Evolutionary conservation across 345 rosid genomes (phyloP).

Genomic region (Sisymbrium altissimum): DNA sequence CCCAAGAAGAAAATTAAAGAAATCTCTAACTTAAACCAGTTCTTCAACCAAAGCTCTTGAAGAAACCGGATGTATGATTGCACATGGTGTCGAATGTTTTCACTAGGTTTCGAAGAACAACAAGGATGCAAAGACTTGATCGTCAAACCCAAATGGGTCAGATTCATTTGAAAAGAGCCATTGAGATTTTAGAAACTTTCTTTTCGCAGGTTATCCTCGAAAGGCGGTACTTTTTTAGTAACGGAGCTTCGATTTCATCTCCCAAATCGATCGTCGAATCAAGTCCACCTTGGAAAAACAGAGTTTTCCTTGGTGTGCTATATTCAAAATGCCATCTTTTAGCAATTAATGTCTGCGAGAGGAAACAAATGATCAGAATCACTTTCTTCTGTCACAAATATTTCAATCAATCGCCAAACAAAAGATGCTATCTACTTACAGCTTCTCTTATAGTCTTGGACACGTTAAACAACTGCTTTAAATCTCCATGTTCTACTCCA

Average conservation of each 20-base stretch:
- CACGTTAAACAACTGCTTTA: constrained; percentile 62
- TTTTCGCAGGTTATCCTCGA: constrained; percentile 30
- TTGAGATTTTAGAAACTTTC: constrained; percentile 46
- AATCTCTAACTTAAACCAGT: background rate
- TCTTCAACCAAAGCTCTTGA: constrained; percentile 24
- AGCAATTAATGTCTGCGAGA: constrained; percentile 52
- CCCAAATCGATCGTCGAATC: constrained; percentile 31
- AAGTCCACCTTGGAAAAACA: constrained; percentile 35
- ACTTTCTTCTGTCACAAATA: background rate
- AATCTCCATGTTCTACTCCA: constrained; percentile 67
- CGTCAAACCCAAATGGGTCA: background rate
- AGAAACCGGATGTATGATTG: background rate
- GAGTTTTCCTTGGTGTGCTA: constrained; percentile 60
- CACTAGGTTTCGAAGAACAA: background rate
- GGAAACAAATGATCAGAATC: background rate
- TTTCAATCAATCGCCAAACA: background rate
- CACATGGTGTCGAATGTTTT: background rate
- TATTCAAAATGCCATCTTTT: constrained; percentile 56
- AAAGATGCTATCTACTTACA: constrained; percentile 24
- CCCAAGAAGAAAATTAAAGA: background rate
- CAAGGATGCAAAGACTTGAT: background rate
- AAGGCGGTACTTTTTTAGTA: constrained; percentile 18
- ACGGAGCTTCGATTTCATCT: constrained; percentile 56
- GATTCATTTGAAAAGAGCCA: constrained; percentile 27
- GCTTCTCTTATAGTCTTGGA: constrained; percentile 68